Base-by-base conservation (phyloP, 1,284 basidiomycete species). In the Trametes versicolor region DNA sequence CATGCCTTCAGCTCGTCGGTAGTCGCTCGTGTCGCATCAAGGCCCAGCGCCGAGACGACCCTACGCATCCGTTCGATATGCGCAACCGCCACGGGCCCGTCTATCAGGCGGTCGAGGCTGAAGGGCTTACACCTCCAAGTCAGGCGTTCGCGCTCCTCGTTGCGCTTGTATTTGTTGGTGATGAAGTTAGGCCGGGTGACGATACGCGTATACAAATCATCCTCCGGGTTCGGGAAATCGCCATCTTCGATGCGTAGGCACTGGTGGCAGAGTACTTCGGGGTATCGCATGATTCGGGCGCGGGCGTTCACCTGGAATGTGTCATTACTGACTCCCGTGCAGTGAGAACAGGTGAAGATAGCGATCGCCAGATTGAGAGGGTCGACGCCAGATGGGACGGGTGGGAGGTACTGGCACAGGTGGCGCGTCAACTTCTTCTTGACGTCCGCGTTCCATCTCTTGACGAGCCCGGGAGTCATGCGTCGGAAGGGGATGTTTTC, bases 351-450 rank as follows among this genome's bases (percentile, higher is more conserved):
- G 6, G 21, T 17, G 37, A 54, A 54, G n/a, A 54, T 8, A 8
- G 36, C 34, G 34, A 54, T 54, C 12, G 52, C 52, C n/a, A 54
- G 36, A 23, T n/a, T 25, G 36, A 54, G 52, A 36, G 36, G 36
- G 29, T 54, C 52, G 21, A 54, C 52, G 23, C 34, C 52, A 10
- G 21, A 12, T 2, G 34, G n/a, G 9, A 54, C 19, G 32, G 32
- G 6, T 36, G 39, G 23, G 8, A 36, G 19, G 50, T 36, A 19
- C 50, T 6, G 50, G 9, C 29, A 19, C 19, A 52, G 15, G 32
- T 52, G 21, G 15, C 34, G 32, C 3, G 50, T 36, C 17, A 59
- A 49, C 51, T 43, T 17, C 17, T n/a, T 43, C 19, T n/a, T 43
- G 17, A 43, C 41, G 41, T 43, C 41, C 17, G 41, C 8, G 6